Conservation (phyloP, 208 protist genomes). For the Leishmania major region DNA sequence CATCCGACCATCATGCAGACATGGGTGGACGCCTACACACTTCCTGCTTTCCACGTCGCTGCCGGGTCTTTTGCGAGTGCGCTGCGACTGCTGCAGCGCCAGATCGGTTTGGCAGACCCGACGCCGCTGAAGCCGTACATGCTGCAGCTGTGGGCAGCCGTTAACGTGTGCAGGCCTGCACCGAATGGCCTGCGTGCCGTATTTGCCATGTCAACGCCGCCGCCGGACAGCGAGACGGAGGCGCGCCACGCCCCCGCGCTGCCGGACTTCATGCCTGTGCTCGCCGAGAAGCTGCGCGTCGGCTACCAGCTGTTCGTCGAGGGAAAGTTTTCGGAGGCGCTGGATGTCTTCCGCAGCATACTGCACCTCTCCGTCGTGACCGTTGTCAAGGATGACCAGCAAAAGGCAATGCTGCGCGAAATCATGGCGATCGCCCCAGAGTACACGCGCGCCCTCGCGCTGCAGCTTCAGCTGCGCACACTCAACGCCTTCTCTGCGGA, state of each 20-base stretch:
- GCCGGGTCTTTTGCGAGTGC: conserved; percentile 95
- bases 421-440: conserved; percentile 62
- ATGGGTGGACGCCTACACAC: conserved; percentile 87
- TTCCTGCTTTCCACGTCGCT: conserved; percentile 94
- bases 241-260: conserved; percentile 46
- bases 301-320: conserved; percentile 90
- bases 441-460: conserved; percentile 69
- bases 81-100: conserved; percentile 87
- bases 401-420: conserved; percentile 54
- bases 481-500: conserved; percentile 49
- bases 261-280: conserved; percentile 62
- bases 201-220: conserved; percentile 43
- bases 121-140: conserved; percentile 90
- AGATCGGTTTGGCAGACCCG: conserved; percentile 93
- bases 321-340: conserved; percentile 93
- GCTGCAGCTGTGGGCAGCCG: conserved; percentile 79
- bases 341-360: conserved; percentile 80
- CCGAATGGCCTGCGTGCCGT: conserved; percentile 43
- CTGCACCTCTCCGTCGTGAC: conserved; percentile 83
- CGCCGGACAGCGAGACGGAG: conserved; percentile 41
- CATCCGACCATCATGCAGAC: conserved; percentile 55
- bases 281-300: conserved; percentile 65
- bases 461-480: conserved; percentile 82
- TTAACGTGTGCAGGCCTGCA: conserved; percentile 61
- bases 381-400: conserved; percentile 66